A percentile compares a stretch with the other conserved stretches of the same genome.
Conservation (phyloP, 768 basidiomycete genomes). For the Hebeloma cylindrosporum region DNA sequence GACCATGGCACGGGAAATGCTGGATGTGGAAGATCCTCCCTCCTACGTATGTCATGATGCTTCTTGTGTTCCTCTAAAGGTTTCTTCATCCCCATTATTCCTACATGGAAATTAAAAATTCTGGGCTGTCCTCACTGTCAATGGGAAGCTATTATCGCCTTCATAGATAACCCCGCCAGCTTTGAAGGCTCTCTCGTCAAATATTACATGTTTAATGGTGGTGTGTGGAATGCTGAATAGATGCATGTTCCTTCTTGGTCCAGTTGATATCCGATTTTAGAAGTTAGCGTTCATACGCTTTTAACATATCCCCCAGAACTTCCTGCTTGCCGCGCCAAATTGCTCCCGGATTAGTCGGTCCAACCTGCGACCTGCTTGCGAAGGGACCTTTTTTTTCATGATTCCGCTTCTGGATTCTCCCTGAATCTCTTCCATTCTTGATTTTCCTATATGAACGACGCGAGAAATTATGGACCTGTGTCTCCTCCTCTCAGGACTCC, state of each 20-base stretch:
- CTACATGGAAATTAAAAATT: too few relatives aligned
- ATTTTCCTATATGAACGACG: constrained; percentile 13
- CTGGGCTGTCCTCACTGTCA: too few relatives aligned
- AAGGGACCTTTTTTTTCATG: constrained; percentile 1
- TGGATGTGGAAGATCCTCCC: too few relatives aligned
- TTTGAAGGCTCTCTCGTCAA: too few relatives aligned
- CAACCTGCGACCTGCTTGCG: constrained; percentile 7
- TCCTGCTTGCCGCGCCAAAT: constrained; percentile 10
- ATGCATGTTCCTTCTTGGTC: constrained; percentile 11
- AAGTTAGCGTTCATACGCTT: constrained; percentile 13
- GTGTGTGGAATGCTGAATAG: constrained; percentile 10
- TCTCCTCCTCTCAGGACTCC: constrained; percentile 4
- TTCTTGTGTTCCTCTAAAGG: too few relatives aligned
- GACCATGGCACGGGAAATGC: too few relatives aligned
- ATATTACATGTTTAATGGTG: constrained; percentile 15
- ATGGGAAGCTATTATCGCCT: too few relatives aligned
- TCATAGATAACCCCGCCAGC: too few relatives aligned
- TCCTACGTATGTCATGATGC: too few relatives aligned
- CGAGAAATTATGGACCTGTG: neutral
- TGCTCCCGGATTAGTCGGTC: too few relatives aligned
- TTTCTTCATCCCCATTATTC: too few relatives aligned
- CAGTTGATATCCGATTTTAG: constrained; percentile 11
- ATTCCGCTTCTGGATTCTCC: constrained; percentile 7
- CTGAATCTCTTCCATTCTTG: constrained; percentile 3
- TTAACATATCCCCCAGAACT: constrained; percentile 12